These are phyloP conservation scores for Amylostereum areolatum DNA, from an alignment of 1,284 basidiomycete species.

Conservation along the genomic window DNA sequence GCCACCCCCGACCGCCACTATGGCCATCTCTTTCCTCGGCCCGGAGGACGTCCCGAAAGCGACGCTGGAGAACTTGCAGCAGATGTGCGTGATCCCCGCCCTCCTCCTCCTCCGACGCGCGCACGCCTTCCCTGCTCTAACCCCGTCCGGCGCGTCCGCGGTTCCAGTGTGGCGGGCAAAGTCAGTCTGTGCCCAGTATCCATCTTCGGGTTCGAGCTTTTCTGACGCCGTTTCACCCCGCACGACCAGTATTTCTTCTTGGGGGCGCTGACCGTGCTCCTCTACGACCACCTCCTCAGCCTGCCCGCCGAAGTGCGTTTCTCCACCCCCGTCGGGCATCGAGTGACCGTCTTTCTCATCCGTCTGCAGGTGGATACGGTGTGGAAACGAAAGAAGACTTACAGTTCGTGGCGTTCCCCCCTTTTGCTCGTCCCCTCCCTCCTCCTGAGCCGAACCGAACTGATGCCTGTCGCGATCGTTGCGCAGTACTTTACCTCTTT, in stretches of 20 bases:
- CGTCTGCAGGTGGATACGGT: constrained; percentile 9
- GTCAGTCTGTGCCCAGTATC: not conserved
- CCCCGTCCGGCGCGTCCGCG: not conserved
- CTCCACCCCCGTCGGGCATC: not conserved
- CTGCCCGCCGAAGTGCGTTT: constrained; percentile 10
- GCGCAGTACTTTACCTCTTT: constrained; percentile 12
- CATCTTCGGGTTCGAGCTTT: not conserved
- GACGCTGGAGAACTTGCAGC: constrained; percentile 4
- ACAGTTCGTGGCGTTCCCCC: constrained; percentile 3
- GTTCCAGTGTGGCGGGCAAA: constrained; percentile 9
- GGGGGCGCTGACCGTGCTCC: constrained; percentile 8
- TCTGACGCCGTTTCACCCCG: not conserved
- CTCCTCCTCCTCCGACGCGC: not conserved
- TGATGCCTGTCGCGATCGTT: not conserved
- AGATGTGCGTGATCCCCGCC: constrained; percentile 8
- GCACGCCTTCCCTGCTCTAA: no score
- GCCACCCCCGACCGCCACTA: not conserved
- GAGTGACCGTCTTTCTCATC: not conserved
- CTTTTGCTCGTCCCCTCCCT: not conserved
- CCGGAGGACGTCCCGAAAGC: not conserved
- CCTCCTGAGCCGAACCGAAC: not conserved
- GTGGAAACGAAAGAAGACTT: constrained; percentile 15
- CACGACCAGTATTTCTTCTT: constrained; percentile 13
- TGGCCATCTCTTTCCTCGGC: not conserved
- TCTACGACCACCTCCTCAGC: constrained; percentile 12